Conservation (phyloP, 2,329 filamentous ascomycete genomes). For the Monilinia fructigena region DNA sequence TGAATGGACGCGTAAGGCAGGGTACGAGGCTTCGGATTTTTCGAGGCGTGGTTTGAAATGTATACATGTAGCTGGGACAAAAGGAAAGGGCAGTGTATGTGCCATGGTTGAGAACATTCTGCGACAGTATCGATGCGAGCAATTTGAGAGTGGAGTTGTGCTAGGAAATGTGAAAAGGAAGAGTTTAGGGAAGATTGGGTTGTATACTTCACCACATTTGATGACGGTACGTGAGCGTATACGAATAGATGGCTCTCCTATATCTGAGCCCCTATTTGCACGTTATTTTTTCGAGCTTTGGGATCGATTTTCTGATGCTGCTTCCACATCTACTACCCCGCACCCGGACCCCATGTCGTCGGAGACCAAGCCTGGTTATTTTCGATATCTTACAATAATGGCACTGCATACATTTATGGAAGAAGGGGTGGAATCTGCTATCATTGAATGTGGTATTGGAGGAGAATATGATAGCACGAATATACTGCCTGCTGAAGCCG, state of each 20-base stretch:
- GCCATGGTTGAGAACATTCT: constrained; percentile 67
- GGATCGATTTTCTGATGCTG: constrained; percentile 49
- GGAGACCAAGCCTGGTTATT: constrained; percentile 76
- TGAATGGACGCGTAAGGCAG: constrained; percentile 37
- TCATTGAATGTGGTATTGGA: constrained; percentile 92
- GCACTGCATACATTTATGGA: constrained; percentile 79
- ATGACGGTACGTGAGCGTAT: constrained; percentile 68
- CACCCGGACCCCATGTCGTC: constrained; percentile 23
- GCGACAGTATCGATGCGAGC: constrained; percentile 46
- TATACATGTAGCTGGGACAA: constrained; percentile 89
- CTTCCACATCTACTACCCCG: constrained; percentile 35
- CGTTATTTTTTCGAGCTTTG: constrained; percentile 67
- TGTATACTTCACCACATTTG: constrained; percentile 69
- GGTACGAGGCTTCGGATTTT: constrained; percentile 33
- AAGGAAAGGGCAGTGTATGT: constrained; percentile 75
- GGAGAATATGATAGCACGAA: constrained; percentile 94
- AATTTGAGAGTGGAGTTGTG: not conserved
- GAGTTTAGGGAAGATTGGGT: constrained; percentile 47
- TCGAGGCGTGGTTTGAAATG: constrained; percentile 37
- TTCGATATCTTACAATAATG: constrained; percentile 85
- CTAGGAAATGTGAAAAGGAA: constrained; percentile 20
- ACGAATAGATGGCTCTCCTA: constrained; percentile 57
- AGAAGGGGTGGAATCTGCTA: constrained; percentile 73
- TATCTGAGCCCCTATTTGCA: constrained; percentile 59
- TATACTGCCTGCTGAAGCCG: constrained; percentile 57